phyloP scores from a whole-genome alignment of 78 protist genomes.

The Chrysochromulina parva region DNA sequence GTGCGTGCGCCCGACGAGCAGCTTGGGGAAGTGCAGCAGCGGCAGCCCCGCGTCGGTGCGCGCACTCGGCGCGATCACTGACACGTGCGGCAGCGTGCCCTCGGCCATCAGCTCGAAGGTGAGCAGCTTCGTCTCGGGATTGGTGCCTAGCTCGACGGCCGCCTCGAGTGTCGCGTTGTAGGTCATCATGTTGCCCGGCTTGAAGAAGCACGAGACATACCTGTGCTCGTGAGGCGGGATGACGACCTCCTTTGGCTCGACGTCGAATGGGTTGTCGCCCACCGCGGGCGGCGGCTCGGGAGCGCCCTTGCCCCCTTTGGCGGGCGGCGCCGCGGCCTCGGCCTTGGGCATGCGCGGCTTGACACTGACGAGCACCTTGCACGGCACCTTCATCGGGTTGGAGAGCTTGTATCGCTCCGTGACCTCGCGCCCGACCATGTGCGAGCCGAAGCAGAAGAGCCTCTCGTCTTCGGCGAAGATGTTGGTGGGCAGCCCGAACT shows the following conservation, averaged over 20 bases:
- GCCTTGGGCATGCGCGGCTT: background rate
- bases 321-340: background rate
- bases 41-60: background rate
- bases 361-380: constrained; percentile 34
- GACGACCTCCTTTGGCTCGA: constrained; percentile 30
- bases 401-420: constrained; percentile 56
- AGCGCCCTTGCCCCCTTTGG: background rate
- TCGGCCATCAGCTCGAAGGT: constrained; percentile 70
- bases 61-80: constrained; percentile 11
- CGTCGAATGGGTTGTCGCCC: constrained; percentile 32
- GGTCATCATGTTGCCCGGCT: constrained; percentile 46
- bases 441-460: constrained; percentile 63
- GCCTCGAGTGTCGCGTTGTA: constrained; percentile 68
- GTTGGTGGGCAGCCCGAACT: background rate
- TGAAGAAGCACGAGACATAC: constrained; percentile 64
- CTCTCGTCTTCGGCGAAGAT: constrained; percentile 59
- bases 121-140: constrained; percentile 36
- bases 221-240: constrained; percentile 75
- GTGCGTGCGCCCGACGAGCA: constrained; percentile 17
- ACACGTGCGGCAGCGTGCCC: constrained; percentile 74
- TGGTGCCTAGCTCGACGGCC: constrained; percentile 55
- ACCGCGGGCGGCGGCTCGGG: background rate
- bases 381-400: constrained; percentile 73
- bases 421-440: constrained; percentile 9
- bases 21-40: constrained; percentile 12